Conservation (phyloP, 495 filamentous ascomycete species). For the Extremus antarcticus region DNA sequence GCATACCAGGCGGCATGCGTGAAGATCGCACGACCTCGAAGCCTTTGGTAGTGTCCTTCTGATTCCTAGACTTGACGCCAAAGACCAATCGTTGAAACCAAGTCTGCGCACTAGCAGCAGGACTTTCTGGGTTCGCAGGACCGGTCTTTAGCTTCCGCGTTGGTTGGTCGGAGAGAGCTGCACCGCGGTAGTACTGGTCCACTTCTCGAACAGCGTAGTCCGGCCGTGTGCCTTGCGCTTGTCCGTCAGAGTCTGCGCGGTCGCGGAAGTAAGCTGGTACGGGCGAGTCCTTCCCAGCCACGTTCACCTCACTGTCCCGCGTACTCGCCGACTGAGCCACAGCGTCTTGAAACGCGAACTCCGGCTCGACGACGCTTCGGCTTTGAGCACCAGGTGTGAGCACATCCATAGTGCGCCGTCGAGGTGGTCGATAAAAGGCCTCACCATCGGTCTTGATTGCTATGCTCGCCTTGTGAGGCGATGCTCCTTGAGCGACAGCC, state of each 20-base stretch:
- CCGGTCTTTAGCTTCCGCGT: constrained; percentile 82
- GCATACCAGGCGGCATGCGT: constrained; percentile 44
- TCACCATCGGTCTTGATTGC: constrained; percentile 17
- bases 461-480: background rate
- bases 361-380: constrained; percentile 42
- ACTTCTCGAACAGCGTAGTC: constrained; percentile 90
- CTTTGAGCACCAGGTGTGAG: constrained; percentile 32
- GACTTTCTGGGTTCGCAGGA: constrained; percentile 86
- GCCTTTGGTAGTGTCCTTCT: constrained; percentile 48
- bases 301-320: constrained; percentile 22
- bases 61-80: constrained; percentile 69
- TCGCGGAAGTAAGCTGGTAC: constrained; percentile 30
- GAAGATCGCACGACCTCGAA: constrained; percentile 92
- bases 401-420: constrained; percentile 51
- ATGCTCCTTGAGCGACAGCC: background rate
- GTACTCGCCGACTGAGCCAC: constrained; percentile 26
- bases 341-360: constrained; percentile 36
- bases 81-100: constrained; percentile 67
- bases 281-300: constrained; percentile 25
- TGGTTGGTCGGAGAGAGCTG: constrained; percentile 66
- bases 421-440: constrained; percentile 71
- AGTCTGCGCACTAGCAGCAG: constrained; percentile 73
- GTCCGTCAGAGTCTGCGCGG: constrained; percentile 3
- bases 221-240: constrained; percentile 2
- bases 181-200: constrained; percentile 90